Conservation (phyloP, 2,329 filamentous ascomycete genomes). For the Simplicillium aogashimaense region DNA sequence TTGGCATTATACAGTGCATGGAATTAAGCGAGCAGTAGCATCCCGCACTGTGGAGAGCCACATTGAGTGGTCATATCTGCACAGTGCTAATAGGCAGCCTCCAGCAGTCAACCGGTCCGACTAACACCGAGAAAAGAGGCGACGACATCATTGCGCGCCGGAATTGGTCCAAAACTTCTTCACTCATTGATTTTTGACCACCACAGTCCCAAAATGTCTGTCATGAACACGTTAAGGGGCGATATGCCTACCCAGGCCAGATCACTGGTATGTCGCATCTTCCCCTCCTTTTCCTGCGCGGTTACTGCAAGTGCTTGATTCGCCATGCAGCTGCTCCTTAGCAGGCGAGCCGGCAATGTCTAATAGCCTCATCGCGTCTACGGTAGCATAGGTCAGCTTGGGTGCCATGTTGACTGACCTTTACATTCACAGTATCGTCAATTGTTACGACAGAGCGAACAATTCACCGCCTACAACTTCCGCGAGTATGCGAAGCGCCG, state of each 20-base stretch:
- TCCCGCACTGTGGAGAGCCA: conserved; percentile 1
- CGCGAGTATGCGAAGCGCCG: conserved; percentile 89
- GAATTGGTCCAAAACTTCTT: too few relatives aligned
- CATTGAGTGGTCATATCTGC: not conserved
- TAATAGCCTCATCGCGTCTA: not conserved
- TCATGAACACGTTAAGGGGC: conserved; percentile 31
- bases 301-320: not conserved
- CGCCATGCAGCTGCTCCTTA: not conserved
- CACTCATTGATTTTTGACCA: conserved; percentile 1
- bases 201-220: conserved; percentile 25
- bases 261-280: conserved; percentile 38
- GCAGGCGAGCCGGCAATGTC: not conserved
- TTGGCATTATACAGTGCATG: too few relatives aligned
- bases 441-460: conserved; percentile 71
- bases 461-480: conserved; percentile 96
- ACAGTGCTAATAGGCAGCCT: conserved; percentile 4
- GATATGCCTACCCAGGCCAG: conserved; percentile 47
- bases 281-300: not conserved
- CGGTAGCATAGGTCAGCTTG: not conserved
- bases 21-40: too few relatives aligned
- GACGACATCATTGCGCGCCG: conserved; percentile 4
- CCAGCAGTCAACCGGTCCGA: conserved; percentile 3
- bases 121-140: conserved; percentile 6
- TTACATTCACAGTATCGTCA: conserved; percentile 65
- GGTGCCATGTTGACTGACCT: conserved; percentile 7